Evolutionary conservation across 306 rosid species (phyloP).

Genomic region (Vicia faba): DNA sequence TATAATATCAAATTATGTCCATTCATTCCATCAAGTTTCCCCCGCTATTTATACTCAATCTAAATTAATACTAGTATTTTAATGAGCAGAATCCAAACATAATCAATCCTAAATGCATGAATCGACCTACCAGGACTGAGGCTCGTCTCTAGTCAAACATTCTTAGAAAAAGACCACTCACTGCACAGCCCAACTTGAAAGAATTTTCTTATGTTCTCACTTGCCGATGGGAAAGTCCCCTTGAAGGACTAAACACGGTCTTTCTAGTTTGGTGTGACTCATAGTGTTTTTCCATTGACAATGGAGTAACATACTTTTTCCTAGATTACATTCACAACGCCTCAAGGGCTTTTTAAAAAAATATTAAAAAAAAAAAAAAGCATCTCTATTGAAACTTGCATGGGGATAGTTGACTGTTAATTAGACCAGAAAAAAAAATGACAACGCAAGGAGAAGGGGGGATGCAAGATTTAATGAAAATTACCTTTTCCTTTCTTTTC

Average conservation of each 20-base stretch:
- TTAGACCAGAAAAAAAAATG: neutral
- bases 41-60: neutral
- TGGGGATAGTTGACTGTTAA: neutral
- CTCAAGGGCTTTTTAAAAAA: neutral
- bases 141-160: neutral
- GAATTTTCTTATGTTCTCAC: neutral
- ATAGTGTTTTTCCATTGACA: neutral
- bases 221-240: neutral
- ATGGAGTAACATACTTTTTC: neutral
- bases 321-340: conserved; percentile 3
- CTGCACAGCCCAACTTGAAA: neutral
- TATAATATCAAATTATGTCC: neutral
- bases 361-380: neutral
- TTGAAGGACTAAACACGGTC: neutral
- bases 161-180: neutral
- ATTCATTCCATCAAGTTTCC: neutral
- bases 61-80: neutral
- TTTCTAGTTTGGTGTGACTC: neutral
- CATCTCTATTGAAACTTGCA: neutral
- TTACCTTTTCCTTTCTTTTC: conserved; percentile 26
- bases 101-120: neutral
- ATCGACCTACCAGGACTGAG: neutral
- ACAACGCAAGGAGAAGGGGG: neutral
- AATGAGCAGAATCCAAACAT: neutral
- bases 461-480: conserved; percentile 18